phyloP scores from a whole-genome alignment of 257 asterid species.

The Solanum sejunctum region DNA sequence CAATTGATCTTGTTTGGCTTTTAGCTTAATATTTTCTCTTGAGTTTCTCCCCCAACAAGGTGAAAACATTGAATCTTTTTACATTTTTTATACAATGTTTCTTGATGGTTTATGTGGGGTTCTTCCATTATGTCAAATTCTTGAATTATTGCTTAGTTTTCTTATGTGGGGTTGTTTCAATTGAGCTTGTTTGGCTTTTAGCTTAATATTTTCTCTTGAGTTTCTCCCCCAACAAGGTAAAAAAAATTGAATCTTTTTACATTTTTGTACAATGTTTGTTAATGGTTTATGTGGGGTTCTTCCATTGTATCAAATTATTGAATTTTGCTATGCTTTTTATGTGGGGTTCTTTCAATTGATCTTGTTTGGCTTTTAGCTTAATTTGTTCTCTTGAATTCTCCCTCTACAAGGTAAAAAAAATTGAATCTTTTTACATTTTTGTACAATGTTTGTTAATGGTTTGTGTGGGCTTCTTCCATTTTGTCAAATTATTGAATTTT shows the following conservation, averaged over 20 bases:
- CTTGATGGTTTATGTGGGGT: not conserved
- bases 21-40: not conserved
- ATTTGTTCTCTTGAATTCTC: not conserved
- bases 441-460: not conserved
- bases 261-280: not conserved
- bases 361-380: slow-evolving; percentile 19
- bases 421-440: not conserved
- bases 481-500: not conserved
- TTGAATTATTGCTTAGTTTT: not conserved
- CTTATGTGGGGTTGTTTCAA: not conserved
- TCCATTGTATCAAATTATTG: not conserved
- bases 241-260: not conserved
- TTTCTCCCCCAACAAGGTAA: slow-evolving; percentile 46
- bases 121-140: not conserved
- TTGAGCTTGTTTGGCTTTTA: slow-evolving; percentile 21
- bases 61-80: not conserved
- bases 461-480: not conserved
- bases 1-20: slow-evolving; percentile 22
- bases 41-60: slow-evolving; percentile 44
- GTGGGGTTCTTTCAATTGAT: not conserved
- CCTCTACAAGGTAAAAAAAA: slow-evolving; percentile 40
- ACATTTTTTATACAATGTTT: not conserved
- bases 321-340: not conserved
- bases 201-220: not conserved
- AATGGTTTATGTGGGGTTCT: not conserved